Evolutionary conservation across 2,329 filamentous ascomycete species (phyloP).

Genomic region (Aureobasidium melanogenum): DNA sequence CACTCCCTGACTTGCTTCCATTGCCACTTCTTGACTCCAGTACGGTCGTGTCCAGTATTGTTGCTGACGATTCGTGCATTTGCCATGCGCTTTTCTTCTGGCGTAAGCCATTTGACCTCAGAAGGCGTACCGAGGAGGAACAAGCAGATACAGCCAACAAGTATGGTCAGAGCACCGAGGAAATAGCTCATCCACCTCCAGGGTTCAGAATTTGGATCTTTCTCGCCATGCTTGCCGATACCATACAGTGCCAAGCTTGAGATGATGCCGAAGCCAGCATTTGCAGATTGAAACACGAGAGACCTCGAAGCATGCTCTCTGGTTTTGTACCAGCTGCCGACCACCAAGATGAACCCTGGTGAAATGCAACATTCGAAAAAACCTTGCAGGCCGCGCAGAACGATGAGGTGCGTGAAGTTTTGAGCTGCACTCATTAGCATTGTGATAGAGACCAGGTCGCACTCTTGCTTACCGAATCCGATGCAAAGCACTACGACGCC

Average conservation of each 20-base stretch:
- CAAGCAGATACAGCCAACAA: conserved; percentile 22
- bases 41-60: conserved; percentile 23
- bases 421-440: conserved; percentile 11
- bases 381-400: conserved; percentile 28
- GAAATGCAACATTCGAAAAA: conserved; percentile 32
- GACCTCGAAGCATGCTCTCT: conserved; percentile 28
- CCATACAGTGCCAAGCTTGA: conserved; percentile 21
- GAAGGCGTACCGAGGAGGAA: conserved; percentile 21
- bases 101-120: conserved; percentile 22
- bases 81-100: conserved; percentile 21
- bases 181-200: conserved; percentile 24
- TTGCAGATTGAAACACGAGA: conserved; percentile 30
- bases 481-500: conserved; percentile 23
- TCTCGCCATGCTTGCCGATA: conserved; percentile 19
- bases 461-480: conserved; percentile 15
- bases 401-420: conserved; percentile 29
- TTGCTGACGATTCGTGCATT: conserved; percentile 23
- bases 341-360: conserved; percentile 28
- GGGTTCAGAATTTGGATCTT: conserved; percentile 19
- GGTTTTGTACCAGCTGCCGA: conserved; percentile 27
- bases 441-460: neutral
- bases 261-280: conserved; percentile 27
- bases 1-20: conserved; percentile 22
- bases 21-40: conserved; percentile 21
- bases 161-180: conserved; percentile 19